Evolutionary conservation across 2,329 filamentous ascomycete species (phyloP).

Genomic region (Bimuria novae-zelandiae): DNA sequence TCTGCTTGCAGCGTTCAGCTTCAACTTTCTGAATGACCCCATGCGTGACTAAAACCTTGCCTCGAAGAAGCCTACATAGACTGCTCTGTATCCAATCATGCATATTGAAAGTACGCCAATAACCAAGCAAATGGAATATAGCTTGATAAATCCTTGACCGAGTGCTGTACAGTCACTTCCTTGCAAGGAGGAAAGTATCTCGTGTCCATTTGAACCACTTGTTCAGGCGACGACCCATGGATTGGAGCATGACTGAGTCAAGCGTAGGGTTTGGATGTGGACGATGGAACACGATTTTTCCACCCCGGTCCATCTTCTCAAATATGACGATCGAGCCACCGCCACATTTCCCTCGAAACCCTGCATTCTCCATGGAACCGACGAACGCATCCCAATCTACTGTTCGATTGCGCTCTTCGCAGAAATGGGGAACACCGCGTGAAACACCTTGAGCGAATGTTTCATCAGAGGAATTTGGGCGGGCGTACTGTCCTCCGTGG

Average conservation of each 20-base stretch:
- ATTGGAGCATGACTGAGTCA: slow-evolving; percentile 32
- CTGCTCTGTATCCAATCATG: too few species aligned
- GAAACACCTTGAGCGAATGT: slow-evolving; percentile 9
- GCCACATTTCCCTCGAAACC: slow-evolving; percentile 15
- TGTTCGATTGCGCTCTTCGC: slow-evolving; percentile 13
- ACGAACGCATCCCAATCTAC: slow-evolving; percentile 22
- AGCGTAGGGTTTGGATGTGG: slow-evolving; percentile 33
- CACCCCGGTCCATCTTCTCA: slow-evolving; percentile 7
- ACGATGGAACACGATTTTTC: slow-evolving; percentile 33
- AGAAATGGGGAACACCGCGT: slow-evolving; percentile 18
- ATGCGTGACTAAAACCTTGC: too few species aligned
- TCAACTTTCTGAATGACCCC: too few species aligned
- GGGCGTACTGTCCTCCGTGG: too few species aligned
- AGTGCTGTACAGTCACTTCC: too few species aligned
- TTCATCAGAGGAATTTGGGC: not conserved
- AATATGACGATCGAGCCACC: slow-evolving; percentile 25
- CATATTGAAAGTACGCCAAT: too few species aligned
- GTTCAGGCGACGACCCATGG: slow-evolving; percentile 31
- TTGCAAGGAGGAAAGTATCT: too few species aligned
- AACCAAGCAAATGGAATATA: too few species aligned
- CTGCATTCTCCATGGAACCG: slow-evolving; percentile 20
- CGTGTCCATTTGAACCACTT: slow-evolving; percentile 41
- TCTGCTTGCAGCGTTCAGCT: too few species aligned
- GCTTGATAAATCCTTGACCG: too few species aligned
- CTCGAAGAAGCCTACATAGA: too few species aligned